These are phyloP conservation scores for Musa itinerans DNA, from an alignment of 176 grass and related monocot genomes.

Conservation along the genomic window DNA sequence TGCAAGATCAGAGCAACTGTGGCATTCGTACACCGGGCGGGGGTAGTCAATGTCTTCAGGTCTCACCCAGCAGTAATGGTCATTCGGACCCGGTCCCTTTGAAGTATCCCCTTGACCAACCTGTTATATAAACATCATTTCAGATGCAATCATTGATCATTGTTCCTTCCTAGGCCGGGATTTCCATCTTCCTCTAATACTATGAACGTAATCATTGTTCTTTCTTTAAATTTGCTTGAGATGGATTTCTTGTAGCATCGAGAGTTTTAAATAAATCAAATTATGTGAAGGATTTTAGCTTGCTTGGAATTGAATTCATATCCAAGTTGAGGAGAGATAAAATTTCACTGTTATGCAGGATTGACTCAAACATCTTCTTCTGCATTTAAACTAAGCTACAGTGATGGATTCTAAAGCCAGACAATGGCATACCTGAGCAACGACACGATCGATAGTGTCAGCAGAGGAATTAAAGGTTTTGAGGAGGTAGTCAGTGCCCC, in stretches of 20 bases:
- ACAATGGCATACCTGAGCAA: background rate
- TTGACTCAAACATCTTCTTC: too few relatives aligned
- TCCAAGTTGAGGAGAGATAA: too few relatives aligned
- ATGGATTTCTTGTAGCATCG: too few relatives aligned
- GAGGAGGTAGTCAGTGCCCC: constrained; percentile 10
- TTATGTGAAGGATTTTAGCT: too few relatives aligned
- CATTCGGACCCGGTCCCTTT: background rate
- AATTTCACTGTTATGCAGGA: too few relatives aligned
- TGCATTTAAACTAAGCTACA: too few relatives aligned
- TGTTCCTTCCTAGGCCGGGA: too few relatives aligned
- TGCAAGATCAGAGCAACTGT: constrained; percentile 3
- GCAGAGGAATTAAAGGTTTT: constrained; percentile 9
- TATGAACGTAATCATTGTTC: too few relatives aligned
- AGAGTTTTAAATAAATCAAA: too few relatives aligned
- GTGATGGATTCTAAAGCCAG: background rate
- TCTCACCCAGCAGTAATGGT: constrained; percentile 11
- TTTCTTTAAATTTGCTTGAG: too few relatives aligned
- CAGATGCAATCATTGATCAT: background rate
- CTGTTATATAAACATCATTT: background rate
- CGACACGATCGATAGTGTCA: background rate
- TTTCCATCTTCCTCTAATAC: too few relatives aligned
- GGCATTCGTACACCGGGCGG: constrained; percentile 2
- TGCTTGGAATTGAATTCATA: too few relatives aligned
- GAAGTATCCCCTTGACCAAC: constrained; percentile 1
- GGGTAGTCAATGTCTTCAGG: constrained; percentile 3